A percentile compares a stretch with the other conserved stretches of the same genome.
Evolutionary conservation across 805 yeast genomes (phyloP).

Genomic region (Starmera quercuum): DNA sequence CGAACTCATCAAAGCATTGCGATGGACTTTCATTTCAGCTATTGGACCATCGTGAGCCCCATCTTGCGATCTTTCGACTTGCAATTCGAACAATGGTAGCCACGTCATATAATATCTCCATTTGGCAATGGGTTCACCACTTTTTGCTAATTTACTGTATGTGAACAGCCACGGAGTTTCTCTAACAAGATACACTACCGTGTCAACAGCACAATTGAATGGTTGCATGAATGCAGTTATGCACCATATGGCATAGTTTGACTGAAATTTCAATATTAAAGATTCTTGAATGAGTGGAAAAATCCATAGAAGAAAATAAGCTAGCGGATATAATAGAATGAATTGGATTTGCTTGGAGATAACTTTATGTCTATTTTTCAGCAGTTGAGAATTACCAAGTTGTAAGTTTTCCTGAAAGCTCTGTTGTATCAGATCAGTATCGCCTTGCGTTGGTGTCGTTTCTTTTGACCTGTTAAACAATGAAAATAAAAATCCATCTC

Average conservation of each 20-base stretch:
- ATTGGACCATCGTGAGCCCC: no score
- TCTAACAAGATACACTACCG: conserved; percentile 64
- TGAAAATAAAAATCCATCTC: no score
- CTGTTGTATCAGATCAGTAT: neutral
- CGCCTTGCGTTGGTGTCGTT: neutral
- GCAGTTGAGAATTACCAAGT: conserved; percentile 26
- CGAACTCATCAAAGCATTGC: no score
- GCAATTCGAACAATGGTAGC: conserved; percentile 40
- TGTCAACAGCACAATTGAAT: conserved; percentile 70
- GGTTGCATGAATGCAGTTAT: conserved; percentile 77
- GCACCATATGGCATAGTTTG: conserved; percentile 55
- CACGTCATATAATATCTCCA: conserved; percentile 34
- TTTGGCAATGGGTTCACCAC: conserved; percentile 17
- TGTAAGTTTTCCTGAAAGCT: conserved; percentile 3
- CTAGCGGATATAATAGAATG: conserved; percentile 77
- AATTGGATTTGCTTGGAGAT: conserved; percentile 74
- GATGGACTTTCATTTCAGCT: no score
- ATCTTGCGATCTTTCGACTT: no score
- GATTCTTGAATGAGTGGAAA: conserved; percentile 68
- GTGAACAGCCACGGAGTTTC: conserved; percentile 72
- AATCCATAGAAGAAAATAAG: conserved; percentile 75
- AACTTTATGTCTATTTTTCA: conserved; percentile 53
- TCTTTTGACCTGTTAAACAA: no score
- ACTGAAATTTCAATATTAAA: conserved; percentile 41
- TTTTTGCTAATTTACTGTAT: conserved; percentile 17